phyloP scores from a whole-genome alignment of 2,329 filamentous ascomycete species.

The Cordyceps farinosa region DNA sequence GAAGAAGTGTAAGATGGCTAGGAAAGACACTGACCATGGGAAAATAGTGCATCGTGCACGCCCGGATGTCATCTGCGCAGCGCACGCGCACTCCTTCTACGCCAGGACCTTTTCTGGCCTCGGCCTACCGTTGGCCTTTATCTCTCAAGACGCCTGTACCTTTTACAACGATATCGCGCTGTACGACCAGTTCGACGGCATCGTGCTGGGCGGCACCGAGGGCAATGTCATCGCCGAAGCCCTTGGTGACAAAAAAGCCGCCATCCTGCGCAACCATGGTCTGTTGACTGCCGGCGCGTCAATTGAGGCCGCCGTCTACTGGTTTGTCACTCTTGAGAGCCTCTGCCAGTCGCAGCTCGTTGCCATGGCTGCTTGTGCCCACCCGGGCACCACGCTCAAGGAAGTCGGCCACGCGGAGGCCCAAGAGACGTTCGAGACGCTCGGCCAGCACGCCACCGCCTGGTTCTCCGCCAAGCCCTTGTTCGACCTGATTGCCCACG shows the following conservation, averaged over 20 bases:
- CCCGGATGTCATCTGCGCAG: conserved; percentile 52
- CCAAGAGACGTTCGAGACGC: conserved; percentile 60
- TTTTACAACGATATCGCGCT: conserved; percentile 51
- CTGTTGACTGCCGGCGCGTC: conserved; percentile 47
- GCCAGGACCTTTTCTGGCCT: conserved; percentile 58
- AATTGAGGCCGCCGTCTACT: conserved; percentile 51
- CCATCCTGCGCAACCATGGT: conserved; percentile 53
- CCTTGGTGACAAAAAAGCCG: conserved; percentile 48
- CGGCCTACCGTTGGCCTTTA: conserved; percentile 60
- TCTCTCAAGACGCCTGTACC: conserved; percentile 59
- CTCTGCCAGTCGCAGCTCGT: conserved; percentile 48
- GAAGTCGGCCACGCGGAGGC: conserved; percentile 68
- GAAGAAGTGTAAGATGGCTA: too few relatives aligned
- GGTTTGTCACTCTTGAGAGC: conserved; percentile 51
- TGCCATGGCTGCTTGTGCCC: conserved; percentile 57
- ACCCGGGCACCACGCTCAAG: conserved; percentile 60
- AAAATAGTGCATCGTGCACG: conserved; percentile 48
- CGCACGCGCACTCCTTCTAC: conserved; percentile 53
- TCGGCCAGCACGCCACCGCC: conserved; percentile 59
- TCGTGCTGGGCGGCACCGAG: conserved; percentile 51
- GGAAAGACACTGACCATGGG: neutral
- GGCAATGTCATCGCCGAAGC: conserved; percentile 45
- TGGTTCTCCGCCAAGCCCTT: conserved; percentile 56
- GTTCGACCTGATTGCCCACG: conserved; percentile 15
- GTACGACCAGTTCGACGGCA: conserved; percentile 47